These are phyloP conservation scores for Boletus pseudopeckii DNA, from an alignment of 768 basidiomycete genomes.

Conservation along the genomic window DNA sequence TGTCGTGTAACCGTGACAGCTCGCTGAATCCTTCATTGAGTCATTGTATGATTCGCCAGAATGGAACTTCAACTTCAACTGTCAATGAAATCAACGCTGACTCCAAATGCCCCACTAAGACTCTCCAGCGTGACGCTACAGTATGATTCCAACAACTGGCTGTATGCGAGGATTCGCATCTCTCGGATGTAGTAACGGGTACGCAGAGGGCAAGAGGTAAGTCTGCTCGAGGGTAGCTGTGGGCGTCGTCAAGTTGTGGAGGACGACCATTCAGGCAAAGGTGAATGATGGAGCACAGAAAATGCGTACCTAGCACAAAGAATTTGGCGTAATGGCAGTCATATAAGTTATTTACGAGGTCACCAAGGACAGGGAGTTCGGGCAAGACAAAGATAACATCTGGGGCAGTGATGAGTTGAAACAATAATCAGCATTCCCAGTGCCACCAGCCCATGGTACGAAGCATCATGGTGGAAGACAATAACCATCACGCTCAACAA, in stretches of 20 bases:
- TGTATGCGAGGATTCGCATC: constrained; percentile 93
- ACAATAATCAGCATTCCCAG: constrained; percentile 1
- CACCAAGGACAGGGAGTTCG: constrained; percentile 76
- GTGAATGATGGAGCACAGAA: not conserved
- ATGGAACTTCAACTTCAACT: constrained; percentile 45
- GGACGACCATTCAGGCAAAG: not conserved
- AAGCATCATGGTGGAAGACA: not conserved
- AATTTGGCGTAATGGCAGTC: constrained; percentile 94
- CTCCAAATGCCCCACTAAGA: constrained; percentile 84
- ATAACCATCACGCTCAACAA: too few relatives aligned
- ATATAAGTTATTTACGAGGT: constrained; percentile 83
- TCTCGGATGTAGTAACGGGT: constrained; percentile 89
- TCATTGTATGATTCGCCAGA: not conserved
- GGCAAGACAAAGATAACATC: constrained; percentile 86
- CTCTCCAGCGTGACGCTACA: constrained; percentile 85
- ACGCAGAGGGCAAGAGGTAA: constrained; percentile 83
- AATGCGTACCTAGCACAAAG: constrained; percentile 72
- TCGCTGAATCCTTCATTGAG: constrained; percentile 53
- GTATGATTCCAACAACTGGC: constrained; percentile 89
- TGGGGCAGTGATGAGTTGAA: constrained; percentile 76
- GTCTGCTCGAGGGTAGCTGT: constrained; percentile 85
- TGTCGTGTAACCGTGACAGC: constrained; percentile 85
- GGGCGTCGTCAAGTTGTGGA: not conserved
- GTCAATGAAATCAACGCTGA: constrained; percentile 84
- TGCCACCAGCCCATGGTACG: not conserved